Base-by-base conservation (phyloP, 805 yeast species). In the Candida dajiaensis region DNA sequence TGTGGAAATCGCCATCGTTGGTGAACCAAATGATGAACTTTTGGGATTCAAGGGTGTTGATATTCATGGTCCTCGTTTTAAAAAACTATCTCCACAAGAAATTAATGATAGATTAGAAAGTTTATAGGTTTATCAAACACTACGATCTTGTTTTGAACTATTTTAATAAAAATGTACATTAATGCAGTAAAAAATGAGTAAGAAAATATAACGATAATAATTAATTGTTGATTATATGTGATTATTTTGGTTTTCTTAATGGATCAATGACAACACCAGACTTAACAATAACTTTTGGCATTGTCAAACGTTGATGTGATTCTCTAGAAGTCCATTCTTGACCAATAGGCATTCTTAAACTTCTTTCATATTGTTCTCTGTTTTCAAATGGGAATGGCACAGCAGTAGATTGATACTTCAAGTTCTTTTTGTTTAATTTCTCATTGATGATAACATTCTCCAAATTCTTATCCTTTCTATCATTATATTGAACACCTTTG, bases 311-410 rank as follows among this genome's bases (percentile, higher is more conserved):
- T 70, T 89, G 96, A 70, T 86, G 94, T 4, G 96, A 81, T 45
- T 81, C 84, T 61, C 88, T 81, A 7, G 95, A 79, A 9, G 92
- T 82, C 98, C 98, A 94, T 67, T 94, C 96, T 65, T 87, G 95
- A 22, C 98, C 98, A 50, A 94, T 72, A n/a, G 98, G 97, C 89
- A 89, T 84, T 62, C 96, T 78, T 59, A 94, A 72, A 6, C 96
- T 81, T 62, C 96, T 79, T 67, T 94, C 99, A 65, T 94, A 94
- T 68, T 94, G 98, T 63, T 89, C 98, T 63, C 83, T 77, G 50
- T 83, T 84, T 69, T 94, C 97, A 65, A 76, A 94, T 49, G 97
- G 97, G 77, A 83, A 92, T 23, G 98, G 98, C 41, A 94, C 96
- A n/a, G 84, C 80, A 36, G 82, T 76, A 2, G 97, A 85, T 64